Base-by-base conservation (phyloP, 192 early-diverging fungal species). In the Entomortierella beljakovae region DNA sequence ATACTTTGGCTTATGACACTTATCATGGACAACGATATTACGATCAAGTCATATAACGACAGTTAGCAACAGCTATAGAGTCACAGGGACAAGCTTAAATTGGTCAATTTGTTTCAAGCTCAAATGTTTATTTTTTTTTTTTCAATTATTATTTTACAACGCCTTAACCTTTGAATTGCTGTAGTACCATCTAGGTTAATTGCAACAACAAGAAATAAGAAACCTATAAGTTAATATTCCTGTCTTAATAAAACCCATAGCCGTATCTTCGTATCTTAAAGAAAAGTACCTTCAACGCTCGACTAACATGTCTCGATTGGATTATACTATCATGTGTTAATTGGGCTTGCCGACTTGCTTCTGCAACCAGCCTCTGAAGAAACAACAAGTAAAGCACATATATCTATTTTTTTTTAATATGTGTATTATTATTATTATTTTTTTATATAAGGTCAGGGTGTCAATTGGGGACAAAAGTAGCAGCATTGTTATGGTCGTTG, bases 301-400 rank as follows among this genome's bases (percentile, higher is more conserved):
- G 61, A 11, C 34, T 64, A 32, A 82, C 68, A 57, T 82, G 81
- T 42, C 71, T 63, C 20, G 81, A 68, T 29, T 82, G 71, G 42
- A 82, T 66, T 28, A 69, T 67, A 18, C 58, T 76, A 31, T 82
- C 81, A 28, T 57, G 68, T 6, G 48, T 68, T 22, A 76, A 23
- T 20, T 76, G 70, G 0, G 81, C 81, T 31, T 74, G 64, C 0
- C 68, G 68, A 33, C 68, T 64, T 6, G 81, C 72, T 28, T 82
- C 81, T 18, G 67, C 35, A 1, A 70, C 57, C 2, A 82, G 57
- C 48, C 71, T 67, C 29, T 82, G 68, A 15, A 82, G 43, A 23
- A 82, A 82, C 38, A 75, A 22, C 0, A 70, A 63, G 53, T 77
- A 82, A 6, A 76, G 51, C 8, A 82, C 68, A 42, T 82, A 82